Evolutionary conservation across 371 early-diverging fungal species (phyloP).

Genomic region (Vavraia culicis): DNA sequence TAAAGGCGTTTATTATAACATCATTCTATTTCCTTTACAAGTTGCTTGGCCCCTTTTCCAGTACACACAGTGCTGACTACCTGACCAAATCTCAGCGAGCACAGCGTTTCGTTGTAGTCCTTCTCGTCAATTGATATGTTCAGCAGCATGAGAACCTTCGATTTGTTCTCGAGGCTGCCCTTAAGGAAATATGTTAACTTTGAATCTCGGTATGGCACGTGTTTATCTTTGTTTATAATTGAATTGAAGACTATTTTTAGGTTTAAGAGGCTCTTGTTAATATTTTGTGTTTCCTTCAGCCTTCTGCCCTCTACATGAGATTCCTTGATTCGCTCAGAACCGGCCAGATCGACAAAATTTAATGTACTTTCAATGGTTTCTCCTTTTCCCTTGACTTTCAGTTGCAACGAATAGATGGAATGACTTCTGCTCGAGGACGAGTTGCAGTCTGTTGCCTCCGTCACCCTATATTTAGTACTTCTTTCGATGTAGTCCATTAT

Average conservation of each 20-base stretch:
- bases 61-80: too few relatives aligned
- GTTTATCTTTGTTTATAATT: slow-evolving; percentile 50
- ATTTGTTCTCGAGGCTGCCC: slow-evolving; percentile 61
- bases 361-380: slow-evolving; percentile 55
- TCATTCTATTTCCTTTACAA: too few relatives aligned
- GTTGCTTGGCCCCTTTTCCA: too few relatives aligned
- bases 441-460: slow-evolving; percentile 73
- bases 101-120: slow-evolving; percentile 61
- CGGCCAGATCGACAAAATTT: slow-evolving; percentile 89
- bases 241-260: slow-evolving; percentile 79
- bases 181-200: slow-evolving; percentile 76
- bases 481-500: slow-evolving; percentile 52
- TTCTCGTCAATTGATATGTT: slow-evolving; percentile 59
- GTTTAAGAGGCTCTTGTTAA: slow-evolving; percentile 72
- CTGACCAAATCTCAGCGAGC: slow-evolving; percentile 75
- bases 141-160: slow-evolving; percentile 91
- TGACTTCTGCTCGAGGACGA: slow-evolving; percentile 77
- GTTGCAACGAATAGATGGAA: slow-evolving; percentile 45
- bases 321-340: slow-evolving; percentile 73
- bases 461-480: slow-evolving; percentile 58
- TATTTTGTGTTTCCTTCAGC: slow-evolving; percentile 74
- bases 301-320: slow-evolving; percentile 70
- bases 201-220: slow-evolving; percentile 84
- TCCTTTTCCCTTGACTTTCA: slow-evolving; percentile 46
- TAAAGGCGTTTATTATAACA: too few relatives aligned